These are phyloP conservation scores for Hypoxylon subgilvum DNA, from an alignment of 495 filamentous ascomycete genomes.

Conservation along the genomic window DNA sequence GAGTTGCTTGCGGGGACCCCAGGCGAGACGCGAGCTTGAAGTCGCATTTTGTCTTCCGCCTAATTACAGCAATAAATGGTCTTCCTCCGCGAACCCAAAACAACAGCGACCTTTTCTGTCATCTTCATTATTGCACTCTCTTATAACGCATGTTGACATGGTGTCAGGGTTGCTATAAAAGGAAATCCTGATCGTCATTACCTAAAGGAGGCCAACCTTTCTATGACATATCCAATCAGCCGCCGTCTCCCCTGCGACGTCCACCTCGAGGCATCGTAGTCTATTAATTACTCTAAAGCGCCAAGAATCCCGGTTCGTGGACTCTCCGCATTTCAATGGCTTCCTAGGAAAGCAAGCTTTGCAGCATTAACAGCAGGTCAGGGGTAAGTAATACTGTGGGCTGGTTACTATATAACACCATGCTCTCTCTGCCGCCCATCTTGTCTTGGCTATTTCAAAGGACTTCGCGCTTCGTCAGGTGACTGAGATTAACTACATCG, in stretches of 20 bases:
- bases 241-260: conserved; percentile 10
- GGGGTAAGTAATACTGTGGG: conserved; percentile 4
- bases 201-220: conserved; percentile 30
- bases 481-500: conserved; percentile 22
- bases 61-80: conserved; percentile 40
- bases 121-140: conserved; percentile 7
- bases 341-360: conserved; percentile 13
- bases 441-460: conserved; percentile 18
- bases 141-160: conserved; percentile 18
- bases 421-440: conserved; percentile 12
- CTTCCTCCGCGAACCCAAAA: conserved; percentile 31
- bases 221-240: conserved; percentile 26
- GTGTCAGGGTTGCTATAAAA: conserved; percentile 32
- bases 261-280: conserved; percentile 18
- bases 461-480: conserved; percentile 22
- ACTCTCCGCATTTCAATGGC: conserved; percentile 33
- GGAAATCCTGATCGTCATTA: conserved; percentile 30
- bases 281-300: conserved; percentile 27
- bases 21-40: conserved; percentile 25
- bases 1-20: conserved; percentile 22
- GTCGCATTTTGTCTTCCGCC: conserved; percentile 39
- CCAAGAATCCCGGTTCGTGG: conserved; percentile 31
- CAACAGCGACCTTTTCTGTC: conserved; percentile 24
- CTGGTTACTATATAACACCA: conserved; percentile 23
- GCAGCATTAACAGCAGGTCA: conserved; percentile 13